Evolutionary conservation across 306 rosid species (phyloP), one percentile per base, ranked within the genome.

Genomic region (Astragalus glycyphyllos): DNA sequence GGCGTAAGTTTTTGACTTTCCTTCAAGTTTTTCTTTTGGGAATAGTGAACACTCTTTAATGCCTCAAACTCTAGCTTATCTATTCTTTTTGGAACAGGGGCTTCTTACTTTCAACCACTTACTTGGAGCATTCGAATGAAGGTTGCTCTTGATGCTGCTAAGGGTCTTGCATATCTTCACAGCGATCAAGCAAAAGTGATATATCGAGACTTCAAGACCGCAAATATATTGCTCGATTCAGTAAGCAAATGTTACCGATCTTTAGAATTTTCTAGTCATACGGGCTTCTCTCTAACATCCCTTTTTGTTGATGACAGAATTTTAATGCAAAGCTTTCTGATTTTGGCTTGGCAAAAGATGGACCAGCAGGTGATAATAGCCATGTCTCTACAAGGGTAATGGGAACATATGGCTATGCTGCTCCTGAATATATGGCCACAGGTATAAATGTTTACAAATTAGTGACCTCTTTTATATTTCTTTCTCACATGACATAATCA

Each of bases 331-430:
- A 91, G 64, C 97, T 95, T 49, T 95, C 97, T 10, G 99, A 95
- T 78, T 95, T 95, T 58, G 99, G 99, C 46, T 85, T 95, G 86
- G 99, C 99, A 44, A 95, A 89, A 84, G 99, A 91, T 42, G 99
- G 96, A 54, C 99, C 99, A 4, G 87, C 80, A 2, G 96, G 86
- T 56, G 96, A 86, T 83, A 76, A 37, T 72, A 95, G 99, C 77
- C 82, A 95, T 64, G 99, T 95, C 82, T 91, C 99, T 73, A 95
- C 99, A 11, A 71, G 99, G 83, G 89, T 95, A 38, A 95, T 95
- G 99, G 99, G 99, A 60, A 95, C 99, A 6, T 91, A 77, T 75
- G 99, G 99, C 41, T 95, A 95, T 62, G 97, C 99, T 7, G 99
- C 99, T 34, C 99, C 99, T 1, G 99, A 95, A 77, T 95, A 95